Base-by-base conservation (phyloP, 2,329 filamentous ascomycete species). In the Aspergillus flavus region DNA sequence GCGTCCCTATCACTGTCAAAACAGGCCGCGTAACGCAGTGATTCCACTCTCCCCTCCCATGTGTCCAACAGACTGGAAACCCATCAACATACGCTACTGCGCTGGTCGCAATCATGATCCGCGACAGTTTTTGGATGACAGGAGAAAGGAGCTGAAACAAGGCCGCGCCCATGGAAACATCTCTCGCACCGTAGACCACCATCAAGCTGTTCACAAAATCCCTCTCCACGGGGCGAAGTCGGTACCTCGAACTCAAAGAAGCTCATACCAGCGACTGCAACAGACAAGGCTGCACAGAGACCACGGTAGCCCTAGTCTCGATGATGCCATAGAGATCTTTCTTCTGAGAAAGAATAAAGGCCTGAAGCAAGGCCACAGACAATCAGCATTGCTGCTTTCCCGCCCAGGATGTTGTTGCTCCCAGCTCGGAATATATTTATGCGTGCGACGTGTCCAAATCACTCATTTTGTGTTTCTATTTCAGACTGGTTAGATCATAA, bases 21-120 rank as follows among this genome's bases (percentile, higher is more conserved):
- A 83, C 62, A 4, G 79, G 78, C 30, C 30, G 77, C 80, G 76
- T 83, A 84, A 0, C 79, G 77, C 82, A 85, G 71, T 85, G 83
- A 66, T 76, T 78, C 81, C 79, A 82, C 68, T 84, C 73, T 3
- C 79, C 80, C 16, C 73, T 70, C 2, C 80, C 82, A 58, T 77
- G 71, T 16, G 64, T 68, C 61, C 68, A 75, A 58, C 81, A 83
- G 2, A 83, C 75, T 2, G 21, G 21, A 28, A 63, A 64, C 0
- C 84, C 83, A 77, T 86, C 84, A 2, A 76, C 80, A 54, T 77
- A 72, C 3, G 82, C 83, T 30, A 83, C 79, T 2, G 61, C 72
- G 45, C 79, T 77, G 16, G 72, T 76, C 1, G 78, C 76, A 28
- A 84, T 59, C 58, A 84, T 57, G 2, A 81, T 79, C 74, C 78